These are phyloP conservation scores for Exophiala sideris DNA, from an alignment of 2,329 filamentous ascomycete species.

Conservation along the genomic window DNA sequence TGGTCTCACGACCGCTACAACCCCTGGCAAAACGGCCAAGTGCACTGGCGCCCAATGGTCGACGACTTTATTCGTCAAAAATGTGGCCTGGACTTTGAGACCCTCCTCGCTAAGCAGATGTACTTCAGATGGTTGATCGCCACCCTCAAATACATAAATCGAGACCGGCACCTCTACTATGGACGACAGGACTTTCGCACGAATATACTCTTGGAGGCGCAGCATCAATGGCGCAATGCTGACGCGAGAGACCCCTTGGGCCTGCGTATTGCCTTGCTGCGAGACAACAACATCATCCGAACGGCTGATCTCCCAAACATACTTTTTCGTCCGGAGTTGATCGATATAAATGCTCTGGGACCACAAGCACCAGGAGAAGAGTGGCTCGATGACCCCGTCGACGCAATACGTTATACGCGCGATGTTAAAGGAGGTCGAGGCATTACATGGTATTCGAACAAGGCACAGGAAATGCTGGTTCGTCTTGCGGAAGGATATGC, in stretches of 20 bases:
- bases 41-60: background rate
- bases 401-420: background rate
- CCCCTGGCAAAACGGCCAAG: background rate
- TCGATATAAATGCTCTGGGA: background rate
- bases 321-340: background rate
- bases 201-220: background rate
- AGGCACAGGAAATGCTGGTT: background rate
- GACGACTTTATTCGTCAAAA: background rate
- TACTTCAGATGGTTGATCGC: background rate
- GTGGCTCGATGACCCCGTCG: background rate
- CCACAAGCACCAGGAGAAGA: background rate
- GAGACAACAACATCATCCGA: background rate
- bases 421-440: background rate
- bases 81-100: background rate
- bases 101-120: background rate
- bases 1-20: background rate
- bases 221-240: background rate
- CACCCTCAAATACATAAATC: background rate
- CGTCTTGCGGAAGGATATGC: no score
- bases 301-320: background rate
- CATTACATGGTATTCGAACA: background rate
- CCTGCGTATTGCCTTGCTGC: background rate
- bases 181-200: background rate
- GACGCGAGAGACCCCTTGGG: background rate
- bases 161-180: background rate